Conservation (phyloP, 106 monocot genomes). For the Iris macrosiphon region DNA sequence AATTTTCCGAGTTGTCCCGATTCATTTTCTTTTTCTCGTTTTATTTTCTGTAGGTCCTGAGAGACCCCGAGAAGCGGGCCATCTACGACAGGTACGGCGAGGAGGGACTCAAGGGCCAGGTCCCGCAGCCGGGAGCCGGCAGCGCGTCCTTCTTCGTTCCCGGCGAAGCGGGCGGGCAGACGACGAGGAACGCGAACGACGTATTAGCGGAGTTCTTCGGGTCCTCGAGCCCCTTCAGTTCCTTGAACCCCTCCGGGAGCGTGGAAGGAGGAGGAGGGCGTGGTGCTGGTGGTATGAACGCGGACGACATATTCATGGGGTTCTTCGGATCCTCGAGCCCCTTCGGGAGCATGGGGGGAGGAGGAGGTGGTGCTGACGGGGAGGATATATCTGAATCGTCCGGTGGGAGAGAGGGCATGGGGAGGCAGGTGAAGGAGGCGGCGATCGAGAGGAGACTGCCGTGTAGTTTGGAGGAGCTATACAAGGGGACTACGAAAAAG, state of each 20-base stretch:
- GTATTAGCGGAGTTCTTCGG: constrained; percentile 2
- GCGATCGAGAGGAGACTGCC: constrained; percentile 57
- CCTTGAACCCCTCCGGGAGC: too few relatives aligned
- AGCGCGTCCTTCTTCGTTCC: neutral
- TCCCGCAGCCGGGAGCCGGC: constrained; percentile 20
- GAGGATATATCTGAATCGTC: constrained; percentile 16
- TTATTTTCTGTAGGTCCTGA: constrained; percentile 49
- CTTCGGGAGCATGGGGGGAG: constrained; percentile 6
- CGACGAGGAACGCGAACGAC: constrained; percentile 1
- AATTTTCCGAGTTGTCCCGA: too few relatives aligned
- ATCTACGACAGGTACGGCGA: constrained; percentile 40
- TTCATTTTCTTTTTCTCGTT: too few relatives aligned
- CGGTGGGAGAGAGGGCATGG: constrained; percentile 14
- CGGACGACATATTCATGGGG: constrained; percentile 19
- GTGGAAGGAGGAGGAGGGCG: constrained; percentile 33
- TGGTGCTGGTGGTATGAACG: constrained; percentile 14
- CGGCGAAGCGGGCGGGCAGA: neutral
- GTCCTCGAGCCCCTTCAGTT: constrained; percentile 31
- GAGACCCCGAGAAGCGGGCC: constrained; percentile 41
- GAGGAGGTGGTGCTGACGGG: constrained; percentile 25
- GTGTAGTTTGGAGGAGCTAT: constrained; percentile 63
- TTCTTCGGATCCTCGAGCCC: too few relatives aligned
- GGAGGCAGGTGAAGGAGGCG: constrained; percentile 33
- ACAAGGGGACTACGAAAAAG: constrained; percentile 74
- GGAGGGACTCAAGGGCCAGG: constrained; percentile 44